These are phyloP conservation scores for Phytophthora vignae DNA, from an alignment of 352 stramenopile genomes.

Conservation along the genomic window DNA sequence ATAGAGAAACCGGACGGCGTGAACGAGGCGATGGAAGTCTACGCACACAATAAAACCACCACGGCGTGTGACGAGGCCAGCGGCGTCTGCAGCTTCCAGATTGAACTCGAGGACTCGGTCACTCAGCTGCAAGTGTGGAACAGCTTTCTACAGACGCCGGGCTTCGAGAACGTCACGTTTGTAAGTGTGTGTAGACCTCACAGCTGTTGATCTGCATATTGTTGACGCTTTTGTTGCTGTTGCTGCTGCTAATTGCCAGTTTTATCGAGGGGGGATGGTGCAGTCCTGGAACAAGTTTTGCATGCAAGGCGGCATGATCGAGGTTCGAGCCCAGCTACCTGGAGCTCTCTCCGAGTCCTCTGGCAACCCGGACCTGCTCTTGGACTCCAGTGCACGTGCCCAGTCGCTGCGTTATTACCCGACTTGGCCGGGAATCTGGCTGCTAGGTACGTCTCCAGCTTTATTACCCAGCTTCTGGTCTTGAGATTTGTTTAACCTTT, in stretches of 20 bases:
- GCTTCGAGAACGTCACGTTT: conserved; percentile 49
- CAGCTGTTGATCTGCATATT: conserved; percentile 30
- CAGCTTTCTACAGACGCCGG: conserved; percentile 43
- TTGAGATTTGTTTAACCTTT: too few relatives aligned
- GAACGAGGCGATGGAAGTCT: conserved; percentile 92
- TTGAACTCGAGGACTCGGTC: conserved; percentile 47
- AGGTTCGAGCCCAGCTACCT: conserved; percentile 83
- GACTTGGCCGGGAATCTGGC: conserved; percentile 94
- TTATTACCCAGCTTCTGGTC: too few relatives aligned
- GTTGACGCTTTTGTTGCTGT: conserved; percentile 40
- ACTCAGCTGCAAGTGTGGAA: conserved; percentile 53
- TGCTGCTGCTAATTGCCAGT: conserved; percentile 22
- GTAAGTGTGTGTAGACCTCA: conserved; percentile 25
- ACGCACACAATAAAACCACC: conserved; percentile 84
- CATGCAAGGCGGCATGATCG: conserved; percentile 91
- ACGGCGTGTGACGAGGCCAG: conserved; percentile 42
- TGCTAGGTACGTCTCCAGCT: conserved; percentile 75
- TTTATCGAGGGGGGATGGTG: conserved; percentile 85
- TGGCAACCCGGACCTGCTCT: conserved; percentile 51
- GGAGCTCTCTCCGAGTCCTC: conserved; percentile 56
- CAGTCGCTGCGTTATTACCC: conserved; percentile 54
- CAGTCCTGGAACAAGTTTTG: conserved; percentile 96
- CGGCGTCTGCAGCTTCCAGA: conserved; percentile 46
- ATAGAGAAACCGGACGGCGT: conserved; percentile 94
- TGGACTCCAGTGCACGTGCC: conserved; percentile 40